Evolutionary conservation across 1,284 basidiomycete genomes (phyloP).

Genomic region (Athelia sp.): DNA sequence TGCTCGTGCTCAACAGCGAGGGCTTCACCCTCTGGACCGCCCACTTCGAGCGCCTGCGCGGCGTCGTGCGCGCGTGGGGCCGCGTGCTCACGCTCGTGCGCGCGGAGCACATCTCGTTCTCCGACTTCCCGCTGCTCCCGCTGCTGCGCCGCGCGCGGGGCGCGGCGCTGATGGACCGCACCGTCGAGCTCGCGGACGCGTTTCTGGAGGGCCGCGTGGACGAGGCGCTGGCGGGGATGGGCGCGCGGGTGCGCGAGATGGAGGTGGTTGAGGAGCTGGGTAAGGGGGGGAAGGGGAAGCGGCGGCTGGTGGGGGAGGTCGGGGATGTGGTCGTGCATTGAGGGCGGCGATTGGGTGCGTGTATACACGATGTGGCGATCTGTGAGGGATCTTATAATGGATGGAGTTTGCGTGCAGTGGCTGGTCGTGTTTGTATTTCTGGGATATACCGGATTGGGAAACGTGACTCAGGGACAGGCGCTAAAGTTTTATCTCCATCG

Average conservation of each 20-base stretch:
- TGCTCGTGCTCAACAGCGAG: slow-evolving; percentile 71
- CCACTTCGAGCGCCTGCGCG: slow-evolving; percentile 56
- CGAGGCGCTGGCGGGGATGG: slow-evolving; percentile 17
- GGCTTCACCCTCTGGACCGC: slow-evolving; percentile 70
- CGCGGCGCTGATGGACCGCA: slow-evolving; percentile 32
- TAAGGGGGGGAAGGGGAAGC: slow-evolving; percentile 40
- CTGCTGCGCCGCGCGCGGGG: slow-evolving; percentile 30
- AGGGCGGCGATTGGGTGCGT: slow-evolving; percentile 4
- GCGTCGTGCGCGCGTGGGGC: slow-evolving; percentile 49
- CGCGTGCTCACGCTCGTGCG: slow-evolving; percentile 48
- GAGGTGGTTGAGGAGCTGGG: slow-evolving; percentile 38
- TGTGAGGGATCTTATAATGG: too few relatives aligned
- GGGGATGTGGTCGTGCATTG: slow-evolving; percentile 46
- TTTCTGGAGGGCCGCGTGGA: slow-evolving; percentile 43
- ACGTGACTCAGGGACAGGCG: too few relatives aligned
- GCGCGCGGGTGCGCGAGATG: slow-evolving; percentile 33
- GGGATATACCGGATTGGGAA: too few relatives aligned
- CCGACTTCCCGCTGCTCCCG: slow-evolving; percentile 49
- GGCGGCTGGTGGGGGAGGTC: slow-evolving; percentile 40
- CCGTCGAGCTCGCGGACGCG: slow-evolving; percentile 37
- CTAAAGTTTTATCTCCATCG: too few relatives aligned
- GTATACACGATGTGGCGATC: too few relatives aligned
- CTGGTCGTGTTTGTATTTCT: too few relatives aligned
- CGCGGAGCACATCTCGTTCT: slow-evolving; percentile 51
- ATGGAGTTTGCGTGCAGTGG: too few relatives aligned